Conservation (phyloP, 805 yeast species). For the Pichia pseudocactophila region DNA sequence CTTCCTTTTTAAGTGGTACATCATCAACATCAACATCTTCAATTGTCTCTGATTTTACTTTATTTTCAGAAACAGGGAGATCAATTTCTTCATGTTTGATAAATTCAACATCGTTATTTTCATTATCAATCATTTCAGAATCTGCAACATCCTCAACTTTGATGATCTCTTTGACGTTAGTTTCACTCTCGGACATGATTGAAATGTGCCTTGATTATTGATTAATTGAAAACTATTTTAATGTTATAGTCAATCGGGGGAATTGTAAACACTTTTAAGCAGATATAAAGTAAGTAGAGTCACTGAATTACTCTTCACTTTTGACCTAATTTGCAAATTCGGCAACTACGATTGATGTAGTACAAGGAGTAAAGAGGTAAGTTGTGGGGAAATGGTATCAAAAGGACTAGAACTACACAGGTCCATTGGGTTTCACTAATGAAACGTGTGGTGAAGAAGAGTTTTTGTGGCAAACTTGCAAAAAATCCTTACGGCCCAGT, state of each 20-base stretch:
- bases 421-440: background rate
- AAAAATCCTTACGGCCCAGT: background rate
- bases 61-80: no score
- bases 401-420: background rate
- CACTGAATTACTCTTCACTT: background rate
- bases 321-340: no score
- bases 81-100: no score
- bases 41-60: background rate
- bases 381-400: background rate
- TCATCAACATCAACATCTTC: background rate
- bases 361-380: no score
- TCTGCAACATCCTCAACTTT: background rate
- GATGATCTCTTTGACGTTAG: background rate
- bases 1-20: no score
- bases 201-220: no score
- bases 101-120: background rate
- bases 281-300: no score
- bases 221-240: no score
- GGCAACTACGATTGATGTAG: no score
- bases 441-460: background rate
- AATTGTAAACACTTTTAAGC: no score
- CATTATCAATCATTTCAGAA: background rate
- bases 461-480: background rate
- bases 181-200: background rate
- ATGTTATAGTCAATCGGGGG: no score